Percentiles rank a stretch among this genome's conserved stretches.
Conservation (phyloP, 371 early-diverging fungal genomes). For the Vittaforma corneae region DNA sequence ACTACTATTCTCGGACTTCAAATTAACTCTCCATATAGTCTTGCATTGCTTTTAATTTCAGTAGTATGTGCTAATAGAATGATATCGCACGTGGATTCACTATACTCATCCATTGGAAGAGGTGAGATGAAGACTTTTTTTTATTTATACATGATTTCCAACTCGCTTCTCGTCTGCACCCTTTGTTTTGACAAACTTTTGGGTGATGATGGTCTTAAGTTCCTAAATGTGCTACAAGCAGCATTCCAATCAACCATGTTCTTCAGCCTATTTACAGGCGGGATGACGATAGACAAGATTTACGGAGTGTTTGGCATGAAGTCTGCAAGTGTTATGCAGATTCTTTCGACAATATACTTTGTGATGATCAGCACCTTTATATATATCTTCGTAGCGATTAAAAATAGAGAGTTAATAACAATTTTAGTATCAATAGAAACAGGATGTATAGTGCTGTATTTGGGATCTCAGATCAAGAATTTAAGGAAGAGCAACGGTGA, state of each 20-base stretch:
- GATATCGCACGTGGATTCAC: slow-evolving; percentile 31
- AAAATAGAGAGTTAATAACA: slow-evolving; percentile 11
- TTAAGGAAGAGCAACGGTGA: slow-evolving; percentile 40
- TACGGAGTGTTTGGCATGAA: slow-evolving; percentile 21
- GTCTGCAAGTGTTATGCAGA: slow-evolving; percentile 13
- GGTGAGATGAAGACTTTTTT: slow-evolving; percentile 51
- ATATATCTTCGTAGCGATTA: slow-evolving; percentile 5
- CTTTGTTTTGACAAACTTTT: slow-evolving; percentile 19
- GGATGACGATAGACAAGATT: slow-evolving; percentile 35
- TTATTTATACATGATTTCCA: slow-evolving; percentile 34
- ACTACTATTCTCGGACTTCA: slow-evolving; percentile 11
- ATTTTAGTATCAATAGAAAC: slow-evolving; percentile 25
- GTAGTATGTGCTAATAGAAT: slow-evolving; percentile 30
- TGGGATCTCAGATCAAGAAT: slow-evolving; percentile 29
- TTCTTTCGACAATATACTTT: slow-evolving; percentile 20
- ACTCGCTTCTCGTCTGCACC: slow-evolving; percentile 19
- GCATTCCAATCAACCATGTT: slow-evolving; percentile 28
- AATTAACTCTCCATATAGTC: slow-evolving; percentile 34
- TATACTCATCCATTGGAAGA: slow-evolving; percentile 44
- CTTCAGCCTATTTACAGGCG: slow-evolving; percentile 39
- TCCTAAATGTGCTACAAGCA: slow-evolving; percentile 28
- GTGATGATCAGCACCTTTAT: slow-evolving; percentile 11
- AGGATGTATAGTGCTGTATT: slow-evolving; percentile 18
- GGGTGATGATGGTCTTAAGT: neutral
- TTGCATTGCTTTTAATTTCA: slow-evolving; percentile 24